phyloP scores from a whole-genome alignment of 768 basidiomycete species.

The Auricularia cornea region DNA sequence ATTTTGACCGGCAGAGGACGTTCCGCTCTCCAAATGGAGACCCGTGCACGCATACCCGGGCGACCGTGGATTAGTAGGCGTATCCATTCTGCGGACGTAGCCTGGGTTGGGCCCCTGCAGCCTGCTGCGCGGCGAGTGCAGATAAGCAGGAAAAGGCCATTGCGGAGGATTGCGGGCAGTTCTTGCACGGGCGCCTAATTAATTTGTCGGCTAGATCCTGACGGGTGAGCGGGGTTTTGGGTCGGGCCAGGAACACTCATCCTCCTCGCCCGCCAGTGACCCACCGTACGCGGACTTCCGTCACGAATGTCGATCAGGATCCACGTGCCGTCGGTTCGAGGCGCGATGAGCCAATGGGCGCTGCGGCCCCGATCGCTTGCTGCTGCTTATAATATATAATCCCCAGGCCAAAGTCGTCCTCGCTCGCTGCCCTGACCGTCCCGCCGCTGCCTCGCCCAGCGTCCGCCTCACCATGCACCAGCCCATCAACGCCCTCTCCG shows the following conservation, averaged over 20 bases:
- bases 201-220: neutral
- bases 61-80: too few species aligned
- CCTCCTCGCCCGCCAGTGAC: neutral
- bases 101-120: too few species aligned
- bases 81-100: too few species aligned
- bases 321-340: neutral
- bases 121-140: too few species aligned
- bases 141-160: neutral
- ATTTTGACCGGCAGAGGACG: neutral
- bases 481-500: conserved; percentile 29
- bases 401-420: too few species aligned
- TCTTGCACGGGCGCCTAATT: neutral
- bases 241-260: neutral
- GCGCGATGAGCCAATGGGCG: neutral
- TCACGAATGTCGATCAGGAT: neutral
- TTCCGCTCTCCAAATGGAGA: neutral
- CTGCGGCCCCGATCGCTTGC: neutral
- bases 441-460: too few species aligned
- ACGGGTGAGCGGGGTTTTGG: neutral
- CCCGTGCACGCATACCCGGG: too few species aligned
- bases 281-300: neutral
- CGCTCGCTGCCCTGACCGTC: too few species aligned
- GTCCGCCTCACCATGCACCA: neutral
- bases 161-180: neutral
- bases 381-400: neutral